These are phyloP conservation scores for Fusarium sulawesiense DNA, from an alignment of 2,329 filamentous ascomycete species.

Conservation along the genomic window DNA sequence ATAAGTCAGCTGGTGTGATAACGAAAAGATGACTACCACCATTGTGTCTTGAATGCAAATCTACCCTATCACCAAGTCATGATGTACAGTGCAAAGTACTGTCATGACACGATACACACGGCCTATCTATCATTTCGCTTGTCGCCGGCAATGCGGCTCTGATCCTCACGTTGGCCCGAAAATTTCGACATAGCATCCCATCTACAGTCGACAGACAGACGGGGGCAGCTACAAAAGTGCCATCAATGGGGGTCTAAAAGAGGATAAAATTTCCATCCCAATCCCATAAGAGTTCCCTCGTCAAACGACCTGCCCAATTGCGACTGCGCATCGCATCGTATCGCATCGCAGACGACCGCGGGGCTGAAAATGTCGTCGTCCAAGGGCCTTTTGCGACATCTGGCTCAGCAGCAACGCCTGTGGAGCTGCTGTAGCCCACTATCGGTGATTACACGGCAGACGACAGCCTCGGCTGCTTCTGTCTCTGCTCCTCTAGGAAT, in stretches of 20 bases:
- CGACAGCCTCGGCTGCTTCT: slow-evolving; percentile 13
- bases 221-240: slow-evolving; percentile 45
- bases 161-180: slow-evolving; percentile 36
- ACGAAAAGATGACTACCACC: not conserved
- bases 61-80: slow-evolving; percentile 21
- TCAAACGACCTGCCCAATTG: slow-evolving; percentile 42
- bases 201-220: slow-evolving; percentile 17
- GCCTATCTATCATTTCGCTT: slow-evolving; percentile 40
- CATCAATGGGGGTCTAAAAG: slow-evolving; percentile 39
- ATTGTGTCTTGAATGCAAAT: not conserved
- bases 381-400: slow-evolving; percentile 47
- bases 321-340: slow-evolving; percentile 26
- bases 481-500: slow-evolving; percentile 9
- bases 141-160: slow-evolving; percentile 39
- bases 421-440: slow-evolving; percentile 42
- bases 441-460: slow-evolving; percentile 36
- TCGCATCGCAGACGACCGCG: slow-evolving; percentile 26
- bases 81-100: slow-evolving; percentile 28
- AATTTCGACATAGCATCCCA: slow-evolving; percentile 37
- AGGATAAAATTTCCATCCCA: slow-evolving; percentile 25
- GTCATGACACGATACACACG: slow-evolving; percentile 36
- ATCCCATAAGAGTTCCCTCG: slow-evolving; percentile 22
- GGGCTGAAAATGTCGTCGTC: slow-evolving; percentile 44
- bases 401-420: slow-evolving; percentile 41
- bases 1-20: not conserved